These are phyloP conservation scores for Vitis hybrid DNA, from an alignment of 177 flowering plant species.

Conservation along the genomic window DNA sequence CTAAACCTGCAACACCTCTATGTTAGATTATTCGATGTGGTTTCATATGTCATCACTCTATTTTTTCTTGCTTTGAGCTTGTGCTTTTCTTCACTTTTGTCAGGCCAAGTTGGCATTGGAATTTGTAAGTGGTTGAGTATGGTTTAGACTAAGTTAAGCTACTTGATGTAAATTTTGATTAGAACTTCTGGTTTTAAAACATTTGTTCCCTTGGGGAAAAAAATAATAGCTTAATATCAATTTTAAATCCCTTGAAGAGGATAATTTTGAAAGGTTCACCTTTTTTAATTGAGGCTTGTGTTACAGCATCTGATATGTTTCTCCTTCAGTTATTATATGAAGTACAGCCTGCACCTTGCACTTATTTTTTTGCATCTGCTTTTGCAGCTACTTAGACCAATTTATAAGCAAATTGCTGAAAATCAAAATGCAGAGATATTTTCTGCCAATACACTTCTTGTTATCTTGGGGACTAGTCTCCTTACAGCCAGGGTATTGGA, in stretches of 20 bases:
- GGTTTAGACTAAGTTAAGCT: too few species aligned
- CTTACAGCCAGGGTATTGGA: constrained; percentile 93
- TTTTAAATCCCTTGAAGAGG: neutral
- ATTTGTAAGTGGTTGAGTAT: too few species aligned
- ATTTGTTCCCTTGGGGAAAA: too few species aligned
- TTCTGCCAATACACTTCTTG: constrained; percentile 96
- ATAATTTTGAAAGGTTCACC: too few species aligned
- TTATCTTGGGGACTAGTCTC: constrained; percentile 97
- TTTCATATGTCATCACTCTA: too few species aligned
- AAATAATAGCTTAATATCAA: too few species aligned
- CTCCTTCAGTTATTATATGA: neutral
- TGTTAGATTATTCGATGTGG: neutral
- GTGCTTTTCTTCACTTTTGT: too few species aligned
- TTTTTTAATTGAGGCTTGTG: too few species aligned
- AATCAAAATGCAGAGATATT: constrained; percentile 99
- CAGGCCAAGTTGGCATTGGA: too few species aligned
- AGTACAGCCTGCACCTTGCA: neutral
- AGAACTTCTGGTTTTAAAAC: too few species aligned
- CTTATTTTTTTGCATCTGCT: constrained; percentile 19
- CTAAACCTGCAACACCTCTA: neutral
- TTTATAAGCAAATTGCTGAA: constrained; percentile 97
- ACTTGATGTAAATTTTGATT: too few species aligned
- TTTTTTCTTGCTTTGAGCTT: too few species aligned
- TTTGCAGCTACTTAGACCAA: constrained; percentile 93
- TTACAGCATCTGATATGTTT: neutral